Conservation (phyloP, 306 rosid species). For the Mimosa pudica region DNA sequence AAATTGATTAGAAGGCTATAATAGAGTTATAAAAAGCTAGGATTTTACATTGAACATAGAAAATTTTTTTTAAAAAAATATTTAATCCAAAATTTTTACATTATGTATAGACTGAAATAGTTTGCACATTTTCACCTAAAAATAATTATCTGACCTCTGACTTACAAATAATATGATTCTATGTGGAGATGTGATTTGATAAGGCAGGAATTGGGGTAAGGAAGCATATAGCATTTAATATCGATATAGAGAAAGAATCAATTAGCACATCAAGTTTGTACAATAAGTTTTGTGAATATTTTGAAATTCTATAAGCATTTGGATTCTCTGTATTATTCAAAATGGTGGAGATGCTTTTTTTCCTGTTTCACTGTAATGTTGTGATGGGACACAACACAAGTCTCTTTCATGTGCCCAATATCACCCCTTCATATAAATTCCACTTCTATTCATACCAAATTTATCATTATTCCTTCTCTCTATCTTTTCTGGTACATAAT, state of each 20-base stretch:
- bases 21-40: too few species aligned
- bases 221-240: not conserved
- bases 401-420: not conserved
- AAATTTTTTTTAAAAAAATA: too few species aligned
- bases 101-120: too few species aligned
- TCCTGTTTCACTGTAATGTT: not conserved
- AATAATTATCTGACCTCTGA: too few species aligned
- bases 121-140: too few species aligned
- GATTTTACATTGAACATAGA: too few species aligned
- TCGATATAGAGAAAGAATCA: not conserved
- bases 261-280: not conserved
- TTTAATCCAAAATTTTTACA: not conserved
- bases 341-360: not conserved
- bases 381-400: not conserved
- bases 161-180: not conserved
- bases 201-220: not conserved
- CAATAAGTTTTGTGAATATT: not conserved
- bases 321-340: not conserved
- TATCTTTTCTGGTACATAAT: not conserved
- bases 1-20: too few species aligned
- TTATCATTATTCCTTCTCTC: not conserved
- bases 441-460: not conserved
- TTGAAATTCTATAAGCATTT: not conserved
- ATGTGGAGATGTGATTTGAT: not conserved
- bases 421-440: not conserved